Percentiles rank a stretch among this genome's conserved stretches.
phyloP scores from a whole-genome alignment of 495 filamentous ascomycete species.

The Aspergillus asperescens region DNA sequence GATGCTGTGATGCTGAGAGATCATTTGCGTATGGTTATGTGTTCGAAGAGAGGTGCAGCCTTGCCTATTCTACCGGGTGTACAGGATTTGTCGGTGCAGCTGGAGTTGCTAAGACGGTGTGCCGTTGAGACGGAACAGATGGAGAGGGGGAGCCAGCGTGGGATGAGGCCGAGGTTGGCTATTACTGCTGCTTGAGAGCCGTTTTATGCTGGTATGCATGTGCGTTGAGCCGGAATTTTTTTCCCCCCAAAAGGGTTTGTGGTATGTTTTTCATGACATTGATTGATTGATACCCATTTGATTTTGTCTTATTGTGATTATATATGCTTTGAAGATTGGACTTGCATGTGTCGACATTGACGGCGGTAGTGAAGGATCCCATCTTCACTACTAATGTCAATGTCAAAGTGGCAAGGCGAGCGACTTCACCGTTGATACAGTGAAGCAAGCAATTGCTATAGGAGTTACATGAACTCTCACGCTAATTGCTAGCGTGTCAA shows the following conservation, averaged over 20 bases:
- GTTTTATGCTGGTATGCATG: not conserved
- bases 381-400: too few species aligned
- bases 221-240: too few species aligned
- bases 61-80: not conserved
- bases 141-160: not conserved
- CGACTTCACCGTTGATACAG: too few species aligned
- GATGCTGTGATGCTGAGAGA: constrained; percentile 32
- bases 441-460: too few species aligned
- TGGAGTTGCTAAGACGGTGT: not conserved
- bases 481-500: too few species aligned
- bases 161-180: constrained; percentile 15
- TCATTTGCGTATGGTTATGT: constrained; percentile 26
- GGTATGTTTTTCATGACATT: too few species aligned
- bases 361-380: too few species aligned
- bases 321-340: too few species aligned
- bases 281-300: constrained; percentile 7
- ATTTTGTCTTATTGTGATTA: not conserved
- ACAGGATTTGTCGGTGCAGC: not conserved
- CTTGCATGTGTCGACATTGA: too few species aligned
- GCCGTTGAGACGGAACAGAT: not conserved
- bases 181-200: constrained; percentile 15
- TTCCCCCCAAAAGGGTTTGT: too few species aligned
- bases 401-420: too few species aligned
- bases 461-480: too few species aligned
- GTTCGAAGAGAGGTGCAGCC: constrained; percentile 1